Base-by-base conservation (phyloP, 306 rosid species). In the Comarum palustre region DNA sequence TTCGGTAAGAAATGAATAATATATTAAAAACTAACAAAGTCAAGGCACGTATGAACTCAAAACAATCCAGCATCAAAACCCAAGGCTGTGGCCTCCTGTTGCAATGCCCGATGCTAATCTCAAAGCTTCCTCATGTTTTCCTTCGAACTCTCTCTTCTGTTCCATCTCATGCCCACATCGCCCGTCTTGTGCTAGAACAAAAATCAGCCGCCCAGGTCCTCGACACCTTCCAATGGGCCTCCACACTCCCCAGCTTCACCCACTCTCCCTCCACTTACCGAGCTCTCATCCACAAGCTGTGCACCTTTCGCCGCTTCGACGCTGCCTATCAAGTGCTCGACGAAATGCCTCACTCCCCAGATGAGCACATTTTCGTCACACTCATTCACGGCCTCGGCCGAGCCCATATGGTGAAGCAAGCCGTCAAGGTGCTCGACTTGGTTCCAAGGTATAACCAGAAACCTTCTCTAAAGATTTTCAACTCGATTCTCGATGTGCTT, bases 241-340 rank as follows among this genome's bases (percentile, higher is more conserved):
- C 97, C 76, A 66, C 73, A 1, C 57, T 87, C 67, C 82, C 97
- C 74, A 67, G 77, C 39, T 87, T 87, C 76, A 29, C 7, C 20
- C 92, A 88, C 72, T 84, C 94, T 13, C 84, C 82, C 24, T 84
- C 97, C 71, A 90, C 97, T 12, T 90, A 84, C 80, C 83, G 90
- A 2, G 84, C 92, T 3, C 75, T 91, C 72, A 79, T 89, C 74
- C 89, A 84, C 74, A 88, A 82, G 76, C 85, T 91, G 0, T 88
- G 97, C 12, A 3, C 79, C 38, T 91, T 88, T 57, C 89, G 80
- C 38, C 87, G 79, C 22, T 85, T 91, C 22, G 88, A 88, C 68
- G 78, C 81, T 0, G 87, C 83, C 87, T 77, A 87, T 81, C 87
- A 87, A 68, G 70, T 89, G 89, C 92, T 91, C 81, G 87, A 89